These are phyloP conservation scores for Phytophthora nicotianae DNA, from an alignment of 352 stramenopile species.

Conservation along the genomic window DNA sequence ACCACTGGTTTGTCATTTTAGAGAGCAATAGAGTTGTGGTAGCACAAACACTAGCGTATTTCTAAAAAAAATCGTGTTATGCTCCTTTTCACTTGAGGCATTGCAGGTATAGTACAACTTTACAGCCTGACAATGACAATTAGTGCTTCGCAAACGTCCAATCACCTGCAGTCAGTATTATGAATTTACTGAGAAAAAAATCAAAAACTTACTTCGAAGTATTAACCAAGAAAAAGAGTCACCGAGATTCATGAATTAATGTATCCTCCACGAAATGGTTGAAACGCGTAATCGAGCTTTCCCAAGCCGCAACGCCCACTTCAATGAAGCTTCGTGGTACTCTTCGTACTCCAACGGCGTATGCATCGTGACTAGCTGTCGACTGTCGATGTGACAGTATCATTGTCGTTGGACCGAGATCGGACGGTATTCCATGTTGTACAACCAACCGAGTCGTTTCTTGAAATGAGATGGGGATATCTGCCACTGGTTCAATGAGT, in stretches of 20 bases:
- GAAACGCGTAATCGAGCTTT: slow-evolving; percentile 29
- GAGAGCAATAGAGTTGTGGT: no score
- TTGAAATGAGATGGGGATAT: slow-evolving; percentile 22
- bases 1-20: no score
- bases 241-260: slow-evolving; percentile 13
- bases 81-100: no score
- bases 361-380: slow-evolving; percentile 20
- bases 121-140: no score
- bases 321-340: slow-evolving; percentile 32
- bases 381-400: slow-evolving; percentile 32
- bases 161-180: no score
- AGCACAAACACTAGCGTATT: no score
- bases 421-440: slow-evolving; percentile 3
- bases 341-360: slow-evolving; percentile 9
- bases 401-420: slow-evolving; percentile 20
- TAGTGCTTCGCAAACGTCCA: no score
- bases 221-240: not conserved
- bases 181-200: no score
- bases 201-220: no score
- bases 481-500: slow-evolving; percentile 24
- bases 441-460: slow-evolving; percentile 30
- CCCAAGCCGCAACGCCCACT: slow-evolving; percentile 28
- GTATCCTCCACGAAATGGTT: slow-evolving; percentile 35
- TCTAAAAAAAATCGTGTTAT: no score
- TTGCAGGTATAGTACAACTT: no score